Percentiles rank a stretch among this genome's conserved stretches.
Evolutionary conservation across 2,329 filamentous ascomycete species (phyloP).

Genomic region (Botryotinia calthae): DNA sequence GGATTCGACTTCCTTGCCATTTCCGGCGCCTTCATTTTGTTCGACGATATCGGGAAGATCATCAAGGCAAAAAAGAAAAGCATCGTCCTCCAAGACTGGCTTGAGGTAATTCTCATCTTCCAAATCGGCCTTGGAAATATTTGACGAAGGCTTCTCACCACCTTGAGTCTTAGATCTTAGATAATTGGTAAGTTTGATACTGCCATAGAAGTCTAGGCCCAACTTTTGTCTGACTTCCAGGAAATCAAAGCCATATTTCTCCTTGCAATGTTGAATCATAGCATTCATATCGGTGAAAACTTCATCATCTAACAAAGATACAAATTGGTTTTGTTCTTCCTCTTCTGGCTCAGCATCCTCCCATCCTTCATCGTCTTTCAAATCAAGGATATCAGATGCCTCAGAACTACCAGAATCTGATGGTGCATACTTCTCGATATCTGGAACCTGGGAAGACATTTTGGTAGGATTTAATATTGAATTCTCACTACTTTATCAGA

Average conservation of each 20-base stretch:
- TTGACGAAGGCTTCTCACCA: conserved; percentile 42
- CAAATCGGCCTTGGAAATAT: conserved; percentile 62
- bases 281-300: conserved; percentile 61
- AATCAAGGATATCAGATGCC: conserved; percentile 44
- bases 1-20: conserved; percentile 31
- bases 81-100: conserved; percentile 85
- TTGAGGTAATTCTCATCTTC: conserved; percentile 78
- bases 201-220: conserved; percentile 69
- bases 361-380: conserved; percentile 50
- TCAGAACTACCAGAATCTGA: conserved; percentile 42
- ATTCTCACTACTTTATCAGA: not conserved
- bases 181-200: conserved; percentile 74
- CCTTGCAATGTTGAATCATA: conserved; percentile 68
- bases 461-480: not conserved
- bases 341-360: conserved; percentile 61
- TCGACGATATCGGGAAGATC: conserved; percentile 59
- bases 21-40: conserved; percentile 34
- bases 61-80: conserved; percentile 81
- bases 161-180: conserved; percentile 48
- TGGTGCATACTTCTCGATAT: conserved; percentile 26
- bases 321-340: conserved; percentile 56
- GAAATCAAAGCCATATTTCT: conserved; percentile 66
- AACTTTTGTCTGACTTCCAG: conserved; percentile 54
- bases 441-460: conserved; percentile 29
- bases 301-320: conserved; percentile 66